These are phyloP conservation scores for Rhodomyrtus tomentosa DNA, from an alignment of 345 rosid species.

Conservation along the genomic window DNA sequence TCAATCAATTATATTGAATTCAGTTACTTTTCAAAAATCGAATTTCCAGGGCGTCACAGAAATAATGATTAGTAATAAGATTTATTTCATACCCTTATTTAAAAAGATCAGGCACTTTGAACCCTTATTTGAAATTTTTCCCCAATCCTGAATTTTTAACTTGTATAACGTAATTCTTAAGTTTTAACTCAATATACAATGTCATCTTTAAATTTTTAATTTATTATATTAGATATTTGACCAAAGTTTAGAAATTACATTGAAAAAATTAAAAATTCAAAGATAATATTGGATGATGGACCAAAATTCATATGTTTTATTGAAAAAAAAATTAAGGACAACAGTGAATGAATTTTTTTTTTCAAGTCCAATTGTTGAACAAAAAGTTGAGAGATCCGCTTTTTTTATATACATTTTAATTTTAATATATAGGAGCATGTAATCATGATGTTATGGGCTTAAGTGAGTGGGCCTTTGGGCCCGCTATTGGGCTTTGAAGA, in stretches of 20 bases:
- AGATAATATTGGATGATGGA: background rate
- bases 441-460: background rate
- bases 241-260: background rate
- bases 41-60: too few species aligned
- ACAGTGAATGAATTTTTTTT: too few species aligned
- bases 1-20: too few species aligned
- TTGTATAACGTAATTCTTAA: background rate
- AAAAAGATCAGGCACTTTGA: too few species aligned
- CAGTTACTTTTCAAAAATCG: too few species aligned
- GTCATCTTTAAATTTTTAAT: background rate
- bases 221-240: background rate
- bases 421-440: background rate
- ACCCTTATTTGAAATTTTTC: too few species aligned
- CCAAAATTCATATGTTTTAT: background rate
- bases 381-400: background rate
- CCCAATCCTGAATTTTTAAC: background rate
- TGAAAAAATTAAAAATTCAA: background rate
- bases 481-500: background rate
- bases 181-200: background rate
- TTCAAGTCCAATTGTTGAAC: background rate
- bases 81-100: too few species aligned
- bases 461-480: background rate
- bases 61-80: too few species aligned
- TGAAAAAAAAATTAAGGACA: too few species aligned
- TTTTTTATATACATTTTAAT: background rate